phyloP scores from a whole-genome alignment of 495 filamentous ascomycete genomes.

The Penicillium macrosclerotiorum region DNA sequence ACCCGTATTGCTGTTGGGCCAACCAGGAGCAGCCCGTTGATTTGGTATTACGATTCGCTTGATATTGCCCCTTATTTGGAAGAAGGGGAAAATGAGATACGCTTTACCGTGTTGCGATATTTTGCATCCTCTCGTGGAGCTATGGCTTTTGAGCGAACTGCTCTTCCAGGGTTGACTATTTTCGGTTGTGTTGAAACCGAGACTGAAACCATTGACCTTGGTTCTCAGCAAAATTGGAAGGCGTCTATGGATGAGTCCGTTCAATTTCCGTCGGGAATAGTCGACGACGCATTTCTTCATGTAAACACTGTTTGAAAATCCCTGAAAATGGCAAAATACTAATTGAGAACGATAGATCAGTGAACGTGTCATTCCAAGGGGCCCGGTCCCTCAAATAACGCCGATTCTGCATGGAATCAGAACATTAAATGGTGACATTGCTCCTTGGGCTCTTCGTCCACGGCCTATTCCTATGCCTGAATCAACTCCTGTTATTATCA shows the following conservation, averaged over 20 bases:
- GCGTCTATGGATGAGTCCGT: conserved; percentile 26
- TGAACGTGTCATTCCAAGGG: conserved; percentile 28
- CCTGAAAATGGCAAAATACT: too few relatives aligned
- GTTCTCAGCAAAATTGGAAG: conserved; percentile 20
- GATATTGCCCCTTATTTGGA: conserved; percentile 33
- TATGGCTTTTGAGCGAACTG: conserved; percentile 37
- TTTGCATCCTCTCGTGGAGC: conserved; percentile 27
- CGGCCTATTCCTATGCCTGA: conserved; percentile 36
- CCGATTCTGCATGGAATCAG: conserved; percentile 28
- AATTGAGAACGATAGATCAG: conserved; percentile 27
- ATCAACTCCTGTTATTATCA: conserved; percentile 14
- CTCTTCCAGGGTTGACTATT: conserved; percentile 33
- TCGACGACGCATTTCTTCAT: conserved; percentile 40
- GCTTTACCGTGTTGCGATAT: conserved; percentile 31
- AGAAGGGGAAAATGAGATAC: conserved; percentile 28
- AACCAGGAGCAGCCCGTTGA: conserved; percentile 28
- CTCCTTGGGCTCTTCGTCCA: conserved; percentile 33
- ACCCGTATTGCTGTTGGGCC: conserved; percentile 33
- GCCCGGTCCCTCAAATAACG: background rate
- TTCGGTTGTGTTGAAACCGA: conserved; percentile 23
- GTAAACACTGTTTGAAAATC: conserved; percentile 24
- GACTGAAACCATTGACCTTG: conserved; percentile 17
- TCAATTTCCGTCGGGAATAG: conserved; percentile 32
- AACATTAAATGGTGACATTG: conserved; percentile 35
- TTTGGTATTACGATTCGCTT: conserved; percentile 40